These are phyloP conservation scores for Schizophyllum amplum DNA, from an alignment of 1,284 basidiomycete species.

Conservation along the genomic window DNA sequence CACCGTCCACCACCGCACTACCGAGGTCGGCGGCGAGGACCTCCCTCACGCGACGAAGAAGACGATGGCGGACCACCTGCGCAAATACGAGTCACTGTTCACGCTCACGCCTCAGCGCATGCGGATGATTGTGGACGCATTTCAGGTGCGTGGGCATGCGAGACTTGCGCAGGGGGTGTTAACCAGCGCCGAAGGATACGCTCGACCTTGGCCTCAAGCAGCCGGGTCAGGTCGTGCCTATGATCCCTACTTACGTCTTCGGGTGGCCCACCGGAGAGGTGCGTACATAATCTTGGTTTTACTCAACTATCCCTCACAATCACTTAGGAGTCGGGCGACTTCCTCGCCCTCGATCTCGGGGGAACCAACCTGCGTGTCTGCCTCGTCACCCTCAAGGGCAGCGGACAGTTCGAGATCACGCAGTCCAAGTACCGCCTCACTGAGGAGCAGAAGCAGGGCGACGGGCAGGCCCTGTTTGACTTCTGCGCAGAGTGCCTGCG, in stretches of 20 bases:
- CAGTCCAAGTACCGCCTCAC: conserved; percentile 96
- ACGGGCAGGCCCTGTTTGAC: conserved; percentile 91
- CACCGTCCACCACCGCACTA: conserved; percentile 71
- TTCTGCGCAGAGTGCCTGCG: conserved; percentile 95
- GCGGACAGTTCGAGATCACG: conserved; percentile 95
- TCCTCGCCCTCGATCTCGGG: conserved; percentile 88
- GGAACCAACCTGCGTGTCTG: conserved; percentile 98
- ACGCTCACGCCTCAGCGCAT: conserved; percentile 88
- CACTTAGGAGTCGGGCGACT: conserved; percentile 65
- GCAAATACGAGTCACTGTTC: conserved; percentile 83
- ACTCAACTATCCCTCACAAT: not conserved
- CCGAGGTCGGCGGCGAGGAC: conserved; percentile 57
- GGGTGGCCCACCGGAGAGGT: conserved; percentile 89
- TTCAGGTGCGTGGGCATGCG: conserved; percentile 40
- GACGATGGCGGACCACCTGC: conserved; percentile 84
- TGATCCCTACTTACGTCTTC: conserved; percentile 97
- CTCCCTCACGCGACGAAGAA: conserved; percentile 84
- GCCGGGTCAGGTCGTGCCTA: conserved; percentile 81
- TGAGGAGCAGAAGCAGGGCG: conserved; percentile 98
- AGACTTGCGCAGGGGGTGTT: not conserved
- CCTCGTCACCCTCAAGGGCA: conserved; percentile 86
- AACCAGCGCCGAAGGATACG: conserved; percentile 41
- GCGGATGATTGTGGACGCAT: conserved; percentile 95
- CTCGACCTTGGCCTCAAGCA: conserved; percentile 85
- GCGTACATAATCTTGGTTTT: too few species aligned